These are phyloP conservation scores for Botrytis medusae DNA, from an alignment of 2,329 filamentous ascomycete species.

Conservation along the genomic window DNA sequence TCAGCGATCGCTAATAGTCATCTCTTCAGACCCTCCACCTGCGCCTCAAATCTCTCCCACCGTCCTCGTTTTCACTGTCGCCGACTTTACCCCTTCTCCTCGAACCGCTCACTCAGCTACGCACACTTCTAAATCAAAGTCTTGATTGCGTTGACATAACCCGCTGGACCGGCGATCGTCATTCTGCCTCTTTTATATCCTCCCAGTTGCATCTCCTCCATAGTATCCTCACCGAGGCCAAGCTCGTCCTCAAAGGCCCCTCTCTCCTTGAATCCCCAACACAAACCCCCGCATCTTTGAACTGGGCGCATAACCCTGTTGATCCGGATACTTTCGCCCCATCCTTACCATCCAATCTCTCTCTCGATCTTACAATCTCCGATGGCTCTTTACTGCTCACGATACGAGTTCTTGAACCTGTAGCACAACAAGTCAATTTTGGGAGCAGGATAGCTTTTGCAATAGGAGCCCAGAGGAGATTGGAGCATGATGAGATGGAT, in stretches of 20 bases:
- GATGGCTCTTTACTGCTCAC: conserved; percentile 70
- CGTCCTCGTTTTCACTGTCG: conserved; percentile 37
- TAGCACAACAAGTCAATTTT: conserved; percentile 57
- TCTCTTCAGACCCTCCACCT: conserved; percentile 68
- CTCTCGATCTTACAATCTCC: conserved; percentile 69
- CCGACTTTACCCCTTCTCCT: conserved; percentile 56
- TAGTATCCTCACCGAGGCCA: conserved; percentile 53
- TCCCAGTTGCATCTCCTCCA: conserved; percentile 57
- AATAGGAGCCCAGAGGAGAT: conserved; percentile 62
- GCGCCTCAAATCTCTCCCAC: conserved; percentile 67
- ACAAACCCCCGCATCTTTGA: conserved; percentile 28
- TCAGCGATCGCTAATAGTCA: not conserved
- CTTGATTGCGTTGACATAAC: conserved; percentile 81
- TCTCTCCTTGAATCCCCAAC: conserved; percentile 28
- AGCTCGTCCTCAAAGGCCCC: conserved; percentile 56
- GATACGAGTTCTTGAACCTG: conserved; percentile 68
- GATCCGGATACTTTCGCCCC: conserved; percentile 55
- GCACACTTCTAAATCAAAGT: conserved; percentile 76
- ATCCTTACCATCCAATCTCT: conserved; percentile 64
- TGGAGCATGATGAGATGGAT: conserved; percentile 79
- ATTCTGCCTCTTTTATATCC: conserved; percentile 51
- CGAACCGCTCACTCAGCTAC: conserved; percentile 67
- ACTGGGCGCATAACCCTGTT: conserved; percentile 38
- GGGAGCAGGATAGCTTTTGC: conserved; percentile 69
- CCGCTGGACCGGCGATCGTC: conserved; percentile 67